Percentiles rank a stretch among this genome's conserved stretches.
phyloP scores from a whole-genome alignment of 441 rosid species.

The Raphanus hybrid region DNA sequence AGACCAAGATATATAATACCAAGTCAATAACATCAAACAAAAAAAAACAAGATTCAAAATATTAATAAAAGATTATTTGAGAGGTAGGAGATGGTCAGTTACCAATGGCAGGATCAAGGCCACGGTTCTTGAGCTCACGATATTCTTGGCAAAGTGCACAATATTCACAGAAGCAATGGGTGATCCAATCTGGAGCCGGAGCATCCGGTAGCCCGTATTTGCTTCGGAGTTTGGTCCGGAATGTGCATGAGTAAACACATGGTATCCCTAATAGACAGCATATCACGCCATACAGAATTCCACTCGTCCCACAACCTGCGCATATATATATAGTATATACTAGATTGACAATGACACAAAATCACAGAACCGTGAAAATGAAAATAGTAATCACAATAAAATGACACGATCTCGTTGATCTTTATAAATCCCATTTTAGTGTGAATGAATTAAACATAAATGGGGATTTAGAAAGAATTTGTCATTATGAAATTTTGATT shows the following conservation, averaged over 20 bases:
- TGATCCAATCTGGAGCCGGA: slow-evolving; percentile 72
- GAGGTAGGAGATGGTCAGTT: no score
- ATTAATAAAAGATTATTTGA: no score
- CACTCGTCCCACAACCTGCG: slow-evolving; percentile 57
- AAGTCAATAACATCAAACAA: no score
- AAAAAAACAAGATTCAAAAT: no score
- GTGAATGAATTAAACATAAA: neutral
- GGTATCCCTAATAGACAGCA: slow-evolving; percentile 44
- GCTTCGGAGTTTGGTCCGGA: slow-evolving; percentile 55
- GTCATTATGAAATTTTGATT: neutral
- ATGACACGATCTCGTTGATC: neutral
- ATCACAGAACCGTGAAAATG: neutral
- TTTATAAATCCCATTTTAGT: neutral
- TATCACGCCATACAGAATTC: slow-evolving; percentile 47
- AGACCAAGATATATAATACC: neutral
- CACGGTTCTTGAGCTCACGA: slow-evolving; percentile 61
- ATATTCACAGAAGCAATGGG: slow-evolving; percentile 60
- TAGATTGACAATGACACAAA: neutral
- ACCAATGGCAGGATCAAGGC: slow-evolving; percentile 67
- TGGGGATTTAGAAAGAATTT: neutral
- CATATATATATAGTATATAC: neutral
- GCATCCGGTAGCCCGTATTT: slow-evolving; percentile 59
- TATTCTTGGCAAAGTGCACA: slow-evolving; percentile 77
- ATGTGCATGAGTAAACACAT: slow-evolving; percentile 58
- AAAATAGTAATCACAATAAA: neutral